Evolutionary conservation across 2,329 filamentous ascomycete species (phyloP), one percentile per base, ranked within the genome.

Genomic region (Xylaria digitata): DNA sequence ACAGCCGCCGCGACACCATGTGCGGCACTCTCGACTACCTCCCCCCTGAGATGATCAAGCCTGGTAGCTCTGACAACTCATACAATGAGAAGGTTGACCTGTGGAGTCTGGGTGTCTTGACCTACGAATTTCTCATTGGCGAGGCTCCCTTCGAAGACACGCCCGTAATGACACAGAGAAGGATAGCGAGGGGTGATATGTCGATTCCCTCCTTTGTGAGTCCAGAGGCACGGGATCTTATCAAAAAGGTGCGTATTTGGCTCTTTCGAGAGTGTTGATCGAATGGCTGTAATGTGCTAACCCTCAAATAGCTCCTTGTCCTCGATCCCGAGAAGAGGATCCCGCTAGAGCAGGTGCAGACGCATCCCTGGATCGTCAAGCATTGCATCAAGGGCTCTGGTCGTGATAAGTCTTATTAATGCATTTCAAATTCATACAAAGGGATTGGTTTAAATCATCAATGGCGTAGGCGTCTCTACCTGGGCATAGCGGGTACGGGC

Each of bases 121-220:
- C 92, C 1, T 99, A 98, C 75, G 96, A 99, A 81, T 99, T 99
- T 75, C 81, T 99, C 66, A 93, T 97, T 40, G 96, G 96, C 67
- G 94, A 97, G 82, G 96, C 96, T 17, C 96, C 96, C 0, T 99
- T 99, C 75, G 96, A 99, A 80, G 96, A 98, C 76, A 96, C 93
- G 2, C 93, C 93, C 4, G 88, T 95, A 69, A 97, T 97, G 92
- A 99, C 96, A 30, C 94, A 97, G 73, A 85, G 93, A 73, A 89
- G 94, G 75, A 99, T 99, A 79, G 88, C 90, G 5, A 85, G 93
- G 72, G 93, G 91, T 34, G 96, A 98, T 75, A 97, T 98, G 93
- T 91, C 91, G 0, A 90, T 98, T 55, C 96, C 96, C 3, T 90
- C 88, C 7, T 98, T 95, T 78, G 91, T 99, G 65, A 97, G 93